Base-by-base conservation (phyloP, 1,284 basidiomycete genomes). In the Dichomitus squalens region DNA sequence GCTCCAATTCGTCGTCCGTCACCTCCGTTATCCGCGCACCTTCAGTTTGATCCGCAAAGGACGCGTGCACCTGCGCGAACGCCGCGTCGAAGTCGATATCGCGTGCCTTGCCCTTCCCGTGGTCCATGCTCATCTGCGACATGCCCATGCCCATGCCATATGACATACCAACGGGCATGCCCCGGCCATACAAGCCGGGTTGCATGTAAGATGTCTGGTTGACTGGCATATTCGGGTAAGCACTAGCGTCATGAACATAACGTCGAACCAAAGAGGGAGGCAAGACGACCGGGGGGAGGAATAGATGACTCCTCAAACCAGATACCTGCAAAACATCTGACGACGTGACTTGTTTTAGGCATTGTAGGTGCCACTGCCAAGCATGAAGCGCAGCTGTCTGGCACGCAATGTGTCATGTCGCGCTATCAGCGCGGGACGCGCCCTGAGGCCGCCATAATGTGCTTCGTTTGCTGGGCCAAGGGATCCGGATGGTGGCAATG, bases 81-180 rank as follows among this genome's bases (percentile, higher is more conserved):
- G 89, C 91, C 27, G 84, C 84, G 64, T 90, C 90, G 66, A 90
- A 93, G 71, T 92, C 91, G 6, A 81, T 86, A 64, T 89, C 89
- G 63, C 79, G 84, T 59, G 78, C 82, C 70, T 88, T 93, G 18
- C 86, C 89, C 73, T 89, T 93, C 53, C 84, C 90, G 72, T 82
- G 86, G 25, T 70, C 74, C 63, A 75, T 64, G 53, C 51, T 73
- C 71, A 58, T 70, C n/a, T 58, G 59, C 23, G 60, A 61, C 49
- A 40, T 40, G 29, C 55, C 50, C 54, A 61, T 57, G 20, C 55
- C 55, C 54, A 62, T 59, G 4, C 51, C 53, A 29, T 44, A 55
- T n/a, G 52, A 40, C 52, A 72, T 67, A 39, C 68, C 67, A 55
- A 72, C 65, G 7, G 72, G 63, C 68, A 75, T 69, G 25, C 61